These are phyloP conservation scores for Hydnomerulius pinastri DNA, from an alignment of 768 basidiomycete genomes.

Conservation along the genomic window DNA sequence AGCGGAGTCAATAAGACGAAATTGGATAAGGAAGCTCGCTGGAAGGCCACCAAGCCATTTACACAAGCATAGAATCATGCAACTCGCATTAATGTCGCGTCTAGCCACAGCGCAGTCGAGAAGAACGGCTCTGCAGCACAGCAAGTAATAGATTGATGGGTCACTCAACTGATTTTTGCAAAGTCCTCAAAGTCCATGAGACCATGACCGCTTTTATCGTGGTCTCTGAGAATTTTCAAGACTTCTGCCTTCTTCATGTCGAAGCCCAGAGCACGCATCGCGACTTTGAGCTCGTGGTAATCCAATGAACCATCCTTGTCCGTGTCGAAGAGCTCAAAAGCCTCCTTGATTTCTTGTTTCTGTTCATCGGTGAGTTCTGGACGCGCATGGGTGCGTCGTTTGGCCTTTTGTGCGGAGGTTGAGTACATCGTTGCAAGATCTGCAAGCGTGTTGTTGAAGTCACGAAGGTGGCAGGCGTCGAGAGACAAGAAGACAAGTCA, in stretches of 20 bases:
- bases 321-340: conserved; percentile 98
- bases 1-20: conserved; percentile 1
- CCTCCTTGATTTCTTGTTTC: conserved; percentile 96
- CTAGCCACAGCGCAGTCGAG: background rate
- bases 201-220: conserved; percentile 79
- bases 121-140: background rate
- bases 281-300: conserved; percentile 99
- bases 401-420: conserved; percentile 70
- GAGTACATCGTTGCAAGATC: conserved; percentile 46
- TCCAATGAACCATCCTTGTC: conserved; percentile 97
- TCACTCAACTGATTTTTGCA: conserved; percentile 82
- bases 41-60: background rate
- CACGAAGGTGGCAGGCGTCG: background rate
- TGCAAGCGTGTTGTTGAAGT: background rate
- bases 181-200: conserved; percentile 95
- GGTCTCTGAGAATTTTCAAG: conserved; percentile 88
- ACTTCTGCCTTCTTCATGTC: conserved; percentile 99
- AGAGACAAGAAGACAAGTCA: conserved; percentile 13
- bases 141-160: background rate
- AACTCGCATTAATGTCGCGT: conserved; percentile 4
- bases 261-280: conserved; percentile 96
- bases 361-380: conserved; percentile 88
- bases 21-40: conserved; percentile 1
- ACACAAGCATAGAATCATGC: background rate
- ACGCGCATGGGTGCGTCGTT: conserved; percentile 70